phyloP scores from a whole-genome alignment of 495 filamentous ascomycete genomes.

The Podospora sp. region DNA sequence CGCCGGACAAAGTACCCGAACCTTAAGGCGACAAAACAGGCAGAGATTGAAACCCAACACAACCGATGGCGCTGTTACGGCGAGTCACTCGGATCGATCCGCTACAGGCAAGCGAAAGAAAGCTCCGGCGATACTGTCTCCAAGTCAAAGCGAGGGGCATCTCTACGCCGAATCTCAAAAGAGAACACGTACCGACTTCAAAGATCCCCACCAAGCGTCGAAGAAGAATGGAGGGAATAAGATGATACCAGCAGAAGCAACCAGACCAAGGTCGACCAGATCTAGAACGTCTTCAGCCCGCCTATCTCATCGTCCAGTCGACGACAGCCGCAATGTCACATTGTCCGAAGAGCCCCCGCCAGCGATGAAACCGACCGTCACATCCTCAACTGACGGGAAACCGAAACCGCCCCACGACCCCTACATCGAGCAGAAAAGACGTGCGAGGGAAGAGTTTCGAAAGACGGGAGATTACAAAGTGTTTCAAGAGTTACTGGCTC shows the following conservation, averaged over 20 bases:
- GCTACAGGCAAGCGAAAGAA: too few relatives aligned
- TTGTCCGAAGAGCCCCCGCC: neutral
- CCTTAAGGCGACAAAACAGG: too few relatives aligned
- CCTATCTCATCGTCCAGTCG: neutral
- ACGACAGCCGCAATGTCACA: neutral
- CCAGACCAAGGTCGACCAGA: neutral
- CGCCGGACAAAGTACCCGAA: too few relatives aligned
- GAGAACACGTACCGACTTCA: too few relatives aligned
- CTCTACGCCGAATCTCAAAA: too few relatives aligned
- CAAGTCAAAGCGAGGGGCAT: too few relatives aligned
- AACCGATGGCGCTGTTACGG: too few relatives aligned
- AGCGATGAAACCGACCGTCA: neutral
- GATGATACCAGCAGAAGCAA: neutral
- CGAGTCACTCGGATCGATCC: too few relatives aligned
- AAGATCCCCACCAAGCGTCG: neutral
- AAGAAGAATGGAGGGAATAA: neutral
- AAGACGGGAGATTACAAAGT: neutral
- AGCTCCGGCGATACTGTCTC: too few relatives aligned
- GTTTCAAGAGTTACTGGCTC: conserved; percentile 1
- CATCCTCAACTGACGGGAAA: neutral
- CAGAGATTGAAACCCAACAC: too few relatives aligned
- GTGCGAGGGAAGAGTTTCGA: neutral
- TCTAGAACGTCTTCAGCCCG: neutral
- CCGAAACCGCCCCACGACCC: neutral
- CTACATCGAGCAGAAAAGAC: neutral